Conservation (phyloP, 2,329 filamentous ascomycete species). For the Botryotinia calthae region DNA sequence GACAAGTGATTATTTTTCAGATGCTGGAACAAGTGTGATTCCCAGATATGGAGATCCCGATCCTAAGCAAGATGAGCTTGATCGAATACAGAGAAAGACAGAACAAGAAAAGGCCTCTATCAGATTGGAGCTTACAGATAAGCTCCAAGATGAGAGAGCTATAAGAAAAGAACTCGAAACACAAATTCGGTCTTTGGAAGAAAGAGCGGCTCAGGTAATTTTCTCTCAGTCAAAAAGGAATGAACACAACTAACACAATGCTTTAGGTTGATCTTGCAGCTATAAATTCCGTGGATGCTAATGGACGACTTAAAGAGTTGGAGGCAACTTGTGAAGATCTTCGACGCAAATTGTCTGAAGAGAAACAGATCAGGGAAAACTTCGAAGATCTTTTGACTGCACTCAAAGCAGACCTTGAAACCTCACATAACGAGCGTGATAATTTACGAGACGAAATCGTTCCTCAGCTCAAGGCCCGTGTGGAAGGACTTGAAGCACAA, state of each 20-base stretch:
- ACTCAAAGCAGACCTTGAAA: conserved; percentile 77
- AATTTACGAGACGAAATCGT: conserved; percentile 87
- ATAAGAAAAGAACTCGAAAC: conserved; percentile 74
- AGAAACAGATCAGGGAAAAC: conserved; percentile 83
- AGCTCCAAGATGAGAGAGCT: conserved; percentile 81
- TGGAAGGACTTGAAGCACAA: conserved; percentile 76
- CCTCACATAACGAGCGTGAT: conserved; percentile 82
- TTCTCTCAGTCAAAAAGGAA: conserved; percentile 19
- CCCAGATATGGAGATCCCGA: conserved; percentile 64
- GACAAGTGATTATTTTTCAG: conserved; percentile 97
- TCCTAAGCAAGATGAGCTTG: conserved; percentile 67
- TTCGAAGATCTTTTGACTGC: conserved; percentile 89
- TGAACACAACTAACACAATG: conserved; percentile 25
- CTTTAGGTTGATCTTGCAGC: conserved; percentile 45
- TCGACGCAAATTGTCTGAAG: conserved; percentile 76
- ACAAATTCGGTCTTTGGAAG: conserved; percentile 79
- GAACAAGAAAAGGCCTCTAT: conserved; percentile 91
- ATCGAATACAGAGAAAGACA: conserved; percentile 75
- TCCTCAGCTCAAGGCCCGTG: conserved; percentile 70
- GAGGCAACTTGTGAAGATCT: conserved; percentile 80
- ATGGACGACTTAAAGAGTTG: conserved; percentile 68
- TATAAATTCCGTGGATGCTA: conserved; percentile 55
- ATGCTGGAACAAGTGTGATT: conserved; percentile 85
- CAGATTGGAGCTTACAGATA: conserved; percentile 78
- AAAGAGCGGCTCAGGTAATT: conserved; percentile 65